Base-by-base conservation (phyloP, 345 rosid genomes). In the Populus alba region DNA sequence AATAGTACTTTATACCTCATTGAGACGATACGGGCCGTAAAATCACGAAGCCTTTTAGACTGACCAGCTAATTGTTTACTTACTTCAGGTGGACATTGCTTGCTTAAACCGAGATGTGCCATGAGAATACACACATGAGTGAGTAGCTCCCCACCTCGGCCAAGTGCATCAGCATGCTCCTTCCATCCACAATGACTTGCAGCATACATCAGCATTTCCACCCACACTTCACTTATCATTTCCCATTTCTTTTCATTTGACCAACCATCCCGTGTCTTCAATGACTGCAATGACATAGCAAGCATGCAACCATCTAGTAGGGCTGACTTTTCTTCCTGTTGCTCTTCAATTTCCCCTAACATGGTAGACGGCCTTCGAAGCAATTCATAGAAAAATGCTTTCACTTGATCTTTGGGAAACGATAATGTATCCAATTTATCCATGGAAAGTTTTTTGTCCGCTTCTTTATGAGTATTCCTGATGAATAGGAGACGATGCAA, bases 291-390 rank as follows among this genome's bases (percentile, higher is more conserved):
- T 49, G 22, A 49, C 7, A 17, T 0, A 15, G 22, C 55, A 49
- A 49, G 55, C 2, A 5, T 15, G 55, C 22, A 17, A 49, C 55
- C 55, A 49, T 16, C 22, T 49, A 49, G 55, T 4, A 49, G 55
- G 55, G 55, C 22, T 16, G 55, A 49, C 22, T 0, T 49, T 49
- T 17, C 55, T 3, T 49, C 7, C 20, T 1, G 8, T 17, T 49
- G 0, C n/a, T 0, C 13, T 0, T 13, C 0, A 45, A 49, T 49
- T 16, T 5, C 2, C 2, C 0, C 0, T 16, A 49, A 49, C 55
- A 49, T 16, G 20, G 7, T 5, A 49, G 20, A 3, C 0, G 55
- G 55, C 17, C 2, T 4, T 17, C 0, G 0, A 49, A 49, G 22
- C 7, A 49, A 49, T 49, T 49, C 8, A 5, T 49, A 0, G 55